These are phyloP conservation scores for Tremellales sp. DNA, from an alignment of 1,284 basidiomycete species.

Conservation along the genomic window DNA sequence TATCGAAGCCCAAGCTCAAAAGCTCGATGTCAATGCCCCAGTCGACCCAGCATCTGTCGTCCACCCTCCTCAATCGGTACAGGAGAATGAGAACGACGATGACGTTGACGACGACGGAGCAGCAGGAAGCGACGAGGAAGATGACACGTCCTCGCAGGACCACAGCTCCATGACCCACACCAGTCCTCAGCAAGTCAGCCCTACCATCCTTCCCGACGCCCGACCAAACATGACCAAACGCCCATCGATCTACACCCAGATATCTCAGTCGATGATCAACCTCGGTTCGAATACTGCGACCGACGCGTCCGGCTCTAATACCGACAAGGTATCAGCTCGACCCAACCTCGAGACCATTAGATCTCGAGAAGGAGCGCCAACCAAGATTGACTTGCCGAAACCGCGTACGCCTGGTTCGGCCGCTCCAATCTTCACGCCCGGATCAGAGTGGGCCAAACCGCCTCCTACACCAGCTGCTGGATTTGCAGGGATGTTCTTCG, in stretches of 20 bases:
- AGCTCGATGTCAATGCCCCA: no score
- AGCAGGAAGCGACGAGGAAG: constrained; percentile 11
- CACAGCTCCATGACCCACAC: constrained; percentile 2
- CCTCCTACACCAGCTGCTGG: constrained; percentile 42
- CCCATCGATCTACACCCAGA: constrained; percentile 59
- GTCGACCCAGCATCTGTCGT: background rate
- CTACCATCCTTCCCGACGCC: constrained; percentile 2
- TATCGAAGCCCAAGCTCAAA: no score
- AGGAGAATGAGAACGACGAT: constrained; percentile 8
- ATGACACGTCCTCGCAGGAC: constrained; percentile 5
- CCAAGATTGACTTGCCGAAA: constrained; percentile 22
- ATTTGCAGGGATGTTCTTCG: constrained; percentile 25
- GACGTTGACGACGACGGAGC: constrained; percentile 8
- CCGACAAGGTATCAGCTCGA: constrained; percentile 2
- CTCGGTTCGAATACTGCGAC: constrained; percentile 31
- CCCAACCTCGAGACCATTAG: constrained; percentile 22
- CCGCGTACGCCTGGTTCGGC: background rate
- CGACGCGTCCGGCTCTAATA: constrained; percentile 4
- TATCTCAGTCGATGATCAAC: constrained; percentile 60
- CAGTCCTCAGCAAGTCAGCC: background rate
- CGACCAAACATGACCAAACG: constrained; percentile 35
- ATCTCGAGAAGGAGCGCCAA: constrained; percentile 15
- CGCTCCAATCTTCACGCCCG: constrained; percentile 6
- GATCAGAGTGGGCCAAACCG: constrained; percentile 34
- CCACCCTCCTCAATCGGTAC: no score